These are phyloP conservation scores for Colletotrichum costaricense DNA, from an alignment of 2,329 filamentous ascomycete genomes.

Conservation along the genomic window DNA sequence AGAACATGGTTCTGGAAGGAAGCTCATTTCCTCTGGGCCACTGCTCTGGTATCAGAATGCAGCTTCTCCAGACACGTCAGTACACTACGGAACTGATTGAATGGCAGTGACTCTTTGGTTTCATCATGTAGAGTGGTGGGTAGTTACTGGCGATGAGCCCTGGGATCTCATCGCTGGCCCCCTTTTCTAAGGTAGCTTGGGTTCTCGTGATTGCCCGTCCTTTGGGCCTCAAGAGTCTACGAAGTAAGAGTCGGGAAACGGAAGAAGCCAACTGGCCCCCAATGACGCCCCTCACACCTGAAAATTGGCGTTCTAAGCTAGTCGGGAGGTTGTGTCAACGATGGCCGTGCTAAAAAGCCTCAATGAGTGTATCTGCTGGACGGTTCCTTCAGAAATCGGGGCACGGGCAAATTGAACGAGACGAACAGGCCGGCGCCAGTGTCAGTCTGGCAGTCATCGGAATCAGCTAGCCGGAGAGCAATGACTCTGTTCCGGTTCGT, in stretches of 20 bases:
- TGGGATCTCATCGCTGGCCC: conserved; percentile 7
- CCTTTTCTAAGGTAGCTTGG: not conserved
- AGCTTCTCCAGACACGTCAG: not conserved
- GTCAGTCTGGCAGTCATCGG: not conserved
- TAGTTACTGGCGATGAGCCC: conserved; percentile 19
- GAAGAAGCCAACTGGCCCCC: not conserved
- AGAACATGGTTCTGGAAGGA: conserved; percentile 25
- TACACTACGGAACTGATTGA: not conserved
- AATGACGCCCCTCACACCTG: not conserved
- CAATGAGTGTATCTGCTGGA: not conserved
- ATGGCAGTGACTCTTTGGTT: conserved; percentile 3
- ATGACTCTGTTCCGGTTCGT: not conserved
- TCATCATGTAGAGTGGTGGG: conserved; percentile 13
- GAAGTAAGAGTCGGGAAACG: not conserved
- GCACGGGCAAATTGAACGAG: not conserved
- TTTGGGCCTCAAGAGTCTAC: not conserved
- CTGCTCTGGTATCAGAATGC: not conserved
- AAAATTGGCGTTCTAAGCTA: not conserved
- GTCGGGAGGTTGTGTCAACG: not conserved
- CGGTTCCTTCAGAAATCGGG: not conserved
- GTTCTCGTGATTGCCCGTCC: not conserved
- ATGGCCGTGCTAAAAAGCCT: not conserved
- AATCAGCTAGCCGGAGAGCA: not conserved
- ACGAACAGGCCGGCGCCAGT: not conserved
- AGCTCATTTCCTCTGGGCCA: conserved; percentile 18